phyloP scores from a whole-genome alignment of 352 stramenopile genomes.

The Elongisporangium anandrum region DNA sequence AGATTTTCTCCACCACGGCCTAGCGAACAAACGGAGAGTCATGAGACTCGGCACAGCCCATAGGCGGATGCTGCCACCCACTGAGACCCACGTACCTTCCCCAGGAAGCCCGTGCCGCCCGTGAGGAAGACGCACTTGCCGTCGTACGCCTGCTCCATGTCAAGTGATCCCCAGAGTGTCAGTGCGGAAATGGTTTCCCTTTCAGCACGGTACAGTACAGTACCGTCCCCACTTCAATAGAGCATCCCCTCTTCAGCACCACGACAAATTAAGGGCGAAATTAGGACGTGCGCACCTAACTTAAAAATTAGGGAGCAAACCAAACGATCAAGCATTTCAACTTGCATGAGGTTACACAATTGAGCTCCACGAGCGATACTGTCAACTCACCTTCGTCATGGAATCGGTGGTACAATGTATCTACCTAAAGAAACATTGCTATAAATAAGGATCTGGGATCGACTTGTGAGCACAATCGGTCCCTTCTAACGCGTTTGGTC shows the following conservation, averaged over 20 bases:
- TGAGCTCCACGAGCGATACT: background rate
- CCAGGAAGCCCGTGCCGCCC: slow-evolving; percentile 84
- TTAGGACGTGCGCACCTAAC: background rate
- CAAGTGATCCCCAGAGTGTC: background rate
- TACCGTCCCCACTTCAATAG: background rate
- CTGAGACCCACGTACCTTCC: slow-evolving; percentile 41
- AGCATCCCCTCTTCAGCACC: background rate
- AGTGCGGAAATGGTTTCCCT: background rate
- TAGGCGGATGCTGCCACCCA: background rate
- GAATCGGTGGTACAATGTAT: background rate
- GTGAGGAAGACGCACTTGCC: slow-evolving; percentile 79
- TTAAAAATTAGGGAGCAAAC: too few relatives aligned
- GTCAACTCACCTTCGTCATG: background rate
- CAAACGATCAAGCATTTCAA: too few relatives aligned
- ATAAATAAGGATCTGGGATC: too few relatives aligned
- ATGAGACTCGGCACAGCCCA: slow-evolving; percentile 5
- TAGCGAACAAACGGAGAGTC: slow-evolving; percentile 8
- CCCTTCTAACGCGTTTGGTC: background rate
- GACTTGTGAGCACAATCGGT: too few relatives aligned
- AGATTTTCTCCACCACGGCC: slow-evolving; percentile 77
- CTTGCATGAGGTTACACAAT: too few relatives aligned
- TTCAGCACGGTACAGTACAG: background rate
- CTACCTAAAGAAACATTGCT: too few relatives aligned
- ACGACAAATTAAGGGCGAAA: background rate
- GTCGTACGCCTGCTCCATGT: slow-evolving; percentile 56